These are phyloP conservation scores for Chlorella sp. DNA, from an alignment of 139 green algal genomes.

Conservation along the genomic window DNA sequence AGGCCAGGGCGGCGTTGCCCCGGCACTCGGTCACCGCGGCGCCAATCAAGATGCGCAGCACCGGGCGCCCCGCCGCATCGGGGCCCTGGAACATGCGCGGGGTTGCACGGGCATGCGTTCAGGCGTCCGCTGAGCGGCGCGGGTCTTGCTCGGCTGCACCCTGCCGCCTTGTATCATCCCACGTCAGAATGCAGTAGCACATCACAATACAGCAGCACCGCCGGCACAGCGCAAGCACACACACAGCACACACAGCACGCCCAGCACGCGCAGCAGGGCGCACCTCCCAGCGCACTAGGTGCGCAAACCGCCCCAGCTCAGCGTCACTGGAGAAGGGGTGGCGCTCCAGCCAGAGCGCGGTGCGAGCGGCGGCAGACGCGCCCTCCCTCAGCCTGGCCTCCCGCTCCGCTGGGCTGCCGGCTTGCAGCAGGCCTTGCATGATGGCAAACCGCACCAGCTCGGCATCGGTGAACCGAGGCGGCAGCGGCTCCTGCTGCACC, in stretches of 20 bases:
- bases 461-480: slow-evolving; percentile 30
- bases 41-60: slow-evolving; percentile 41
- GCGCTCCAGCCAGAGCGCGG: slow-evolving; percentile 19
- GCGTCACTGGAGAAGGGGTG: slow-evolving; percentile 21
- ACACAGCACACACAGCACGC: too few relatives aligned
- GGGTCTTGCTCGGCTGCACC: too few relatives aligned
- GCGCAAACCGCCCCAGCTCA: slow-evolving; percentile 11
- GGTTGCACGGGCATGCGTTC: too few relatives aligned
- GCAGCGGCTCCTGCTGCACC: background rate
- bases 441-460: slow-evolving; percentile 46
- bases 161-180: too few relatives aligned
- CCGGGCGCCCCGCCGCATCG: background rate
- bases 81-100: background rate
- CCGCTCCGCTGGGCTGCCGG: background rate
- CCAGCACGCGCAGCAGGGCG: too few relatives aligned
- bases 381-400: slow-evolving; percentile 17
- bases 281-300: slow-evolving; percentile 41
- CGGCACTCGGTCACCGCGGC: slow-evolving; percentile 29
- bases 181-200: too few relatives aligned
- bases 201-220: too few relatives aligned
- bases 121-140: too few relatives aligned
- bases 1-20: slow-evolving; percentile 21
- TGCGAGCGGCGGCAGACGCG: slow-evolving; percentile 3
- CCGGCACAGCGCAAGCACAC: too few relatives aligned
- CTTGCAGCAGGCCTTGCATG: slow-evolving; percentile 33